A percentile compares a stretch with the other conserved stretches of the same genome.
These are phyloP conservation scores for Antitrichia curtipendula DNA, from an alignment of 225 moss, liverwort and hornwort species.

Conservation along the genomic window DNA sequence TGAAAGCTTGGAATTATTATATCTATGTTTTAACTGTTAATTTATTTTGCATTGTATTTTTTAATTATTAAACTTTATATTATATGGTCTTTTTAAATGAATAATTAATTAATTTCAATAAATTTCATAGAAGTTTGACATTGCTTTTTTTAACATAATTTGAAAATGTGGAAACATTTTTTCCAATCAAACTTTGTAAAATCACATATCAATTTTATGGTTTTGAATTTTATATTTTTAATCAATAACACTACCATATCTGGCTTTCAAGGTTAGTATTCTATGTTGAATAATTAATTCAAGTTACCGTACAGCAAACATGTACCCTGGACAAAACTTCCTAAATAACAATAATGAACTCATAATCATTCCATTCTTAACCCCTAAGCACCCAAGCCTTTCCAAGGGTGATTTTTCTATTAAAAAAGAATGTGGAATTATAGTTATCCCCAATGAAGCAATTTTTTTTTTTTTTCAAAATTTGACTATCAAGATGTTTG, in stretches of 20 bases:
- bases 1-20: no score
- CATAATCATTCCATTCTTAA: neutral
- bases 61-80: neutral
- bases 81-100: neutral
- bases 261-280: fast-evolving
- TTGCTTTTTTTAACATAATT: neutral
- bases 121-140: neutral
- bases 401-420: no score
- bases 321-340: neutral
- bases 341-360: neutral
- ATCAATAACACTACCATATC: neutral
- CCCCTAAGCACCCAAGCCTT: no score
- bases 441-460: no score
- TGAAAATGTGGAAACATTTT: neutral
- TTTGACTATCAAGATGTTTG: no score
- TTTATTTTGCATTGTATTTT: neutral
- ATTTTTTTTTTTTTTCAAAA: no score
- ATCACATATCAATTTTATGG: neutral
- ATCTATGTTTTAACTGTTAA: no score
- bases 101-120: neutral
- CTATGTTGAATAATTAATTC: neutral
- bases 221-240: neutral
- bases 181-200: neutral
- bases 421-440: no score
- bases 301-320: neutral